A percentile compares a stretch with the other conserved stretches of the same genome.
Evolutionary conservation across 2,329 filamentous ascomycete species (phyloP).

Genomic region (Leptographium radiaticola): DNA sequence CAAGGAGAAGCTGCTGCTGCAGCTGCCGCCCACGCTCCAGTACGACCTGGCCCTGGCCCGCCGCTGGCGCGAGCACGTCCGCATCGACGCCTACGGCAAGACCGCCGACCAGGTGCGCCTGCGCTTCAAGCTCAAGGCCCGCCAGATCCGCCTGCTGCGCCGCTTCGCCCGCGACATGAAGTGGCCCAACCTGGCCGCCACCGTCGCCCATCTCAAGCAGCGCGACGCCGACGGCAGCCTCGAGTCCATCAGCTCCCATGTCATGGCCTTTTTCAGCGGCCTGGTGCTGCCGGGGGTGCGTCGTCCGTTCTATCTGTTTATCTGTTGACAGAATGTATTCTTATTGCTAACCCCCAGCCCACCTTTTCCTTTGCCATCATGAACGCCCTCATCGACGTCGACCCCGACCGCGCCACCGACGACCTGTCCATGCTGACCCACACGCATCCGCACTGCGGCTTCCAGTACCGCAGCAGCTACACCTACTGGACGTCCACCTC

Average conservation of each 20-base stretch:
- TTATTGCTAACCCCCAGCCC: slow-evolving; percentile 20
- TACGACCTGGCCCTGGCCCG: slow-evolving; percentile 64
- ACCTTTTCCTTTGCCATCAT: slow-evolving; percentile 64
- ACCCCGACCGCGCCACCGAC: slow-evolving; percentile 53
- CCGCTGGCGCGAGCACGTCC: slow-evolving; percentile 58
- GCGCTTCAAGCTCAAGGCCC: slow-evolving; percentile 49
- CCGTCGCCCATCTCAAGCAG: slow-evolving; percentile 48
- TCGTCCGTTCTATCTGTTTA: slow-evolving; percentile 2
- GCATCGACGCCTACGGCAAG: slow-evolving; percentile 46
- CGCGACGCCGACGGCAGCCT: slow-evolving; percentile 44
- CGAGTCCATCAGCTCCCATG: slow-evolving; percentile 51
- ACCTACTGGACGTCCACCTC: slow-evolving; percentile 65
- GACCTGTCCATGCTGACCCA: slow-evolving; percentile 55
- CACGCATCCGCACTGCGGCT: slow-evolving; percentile 55
- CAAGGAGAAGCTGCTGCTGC: slow-evolving; percentile 49
- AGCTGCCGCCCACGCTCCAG: slow-evolving; percentile 56
- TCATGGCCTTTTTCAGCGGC: slow-evolving; percentile 67
- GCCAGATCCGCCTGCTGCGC: slow-evolving; percentile 55
- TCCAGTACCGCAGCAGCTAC: slow-evolving; percentile 61
- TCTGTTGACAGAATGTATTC: not conserved
- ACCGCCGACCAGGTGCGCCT: slow-evolving; percentile 45
- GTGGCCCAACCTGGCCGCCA: slow-evolving; percentile 60
- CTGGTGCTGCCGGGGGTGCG: slow-evolving; percentile 57
- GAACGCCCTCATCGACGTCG: slow-evolving; percentile 65
- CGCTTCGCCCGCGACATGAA: slow-evolving; percentile 61